These are phyloP conservation scores for Heritiera fomes DNA, from an alignment of 345 rosid species.

Conservation along the genomic window DNA sequence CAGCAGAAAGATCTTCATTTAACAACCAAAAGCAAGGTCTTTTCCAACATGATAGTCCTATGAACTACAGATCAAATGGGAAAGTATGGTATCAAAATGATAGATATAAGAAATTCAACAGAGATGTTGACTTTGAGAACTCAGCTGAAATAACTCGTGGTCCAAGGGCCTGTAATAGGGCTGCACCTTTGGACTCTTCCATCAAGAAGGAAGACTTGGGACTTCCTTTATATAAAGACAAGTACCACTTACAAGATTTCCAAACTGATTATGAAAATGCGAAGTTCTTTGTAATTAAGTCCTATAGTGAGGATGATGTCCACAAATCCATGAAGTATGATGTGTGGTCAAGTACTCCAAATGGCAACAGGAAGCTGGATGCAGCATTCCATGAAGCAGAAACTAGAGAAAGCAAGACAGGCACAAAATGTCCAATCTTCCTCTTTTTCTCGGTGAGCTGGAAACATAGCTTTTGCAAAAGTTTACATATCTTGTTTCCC, in stretches of 20 bases:
- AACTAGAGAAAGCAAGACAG: constrained; percentile 41
- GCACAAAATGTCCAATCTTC: constrained; percentile 58
- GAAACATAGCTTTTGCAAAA: neutral
- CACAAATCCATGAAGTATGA: constrained; percentile 75
- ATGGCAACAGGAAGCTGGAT: constrained; percentile 74
- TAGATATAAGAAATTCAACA: constrained; percentile 34
- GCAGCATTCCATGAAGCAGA: constrained; percentile 59
- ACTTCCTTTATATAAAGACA: constrained; percentile 36
- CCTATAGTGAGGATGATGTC: constrained; percentile 78
- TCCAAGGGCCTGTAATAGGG: constrained; percentile 53
- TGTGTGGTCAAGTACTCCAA: constrained; percentile 76
- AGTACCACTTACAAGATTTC: constrained; percentile 60
- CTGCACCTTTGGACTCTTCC: constrained; percentile 34
- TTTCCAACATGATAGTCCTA: constrained; percentile 30
- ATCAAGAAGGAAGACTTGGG: constrained; percentile 42
- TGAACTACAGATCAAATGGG: constrained; percentile 43
- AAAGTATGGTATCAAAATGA: constrained; percentile 51
- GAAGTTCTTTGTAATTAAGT: constrained; percentile 69
- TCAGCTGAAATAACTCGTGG: constrained; percentile 63
- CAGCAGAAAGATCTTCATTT: constrained; percentile 39
- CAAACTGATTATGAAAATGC: constrained; percentile 52
- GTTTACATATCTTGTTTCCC: constrained; percentile 1
- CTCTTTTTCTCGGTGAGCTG: constrained; percentile 73
- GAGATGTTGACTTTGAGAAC: constrained; percentile 42
- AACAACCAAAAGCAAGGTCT: constrained; percentile 42